Base-by-base conservation (phyloP, 2,329 filamentous ascomycete genomes). In the Monosporascus sp. region DNA sequence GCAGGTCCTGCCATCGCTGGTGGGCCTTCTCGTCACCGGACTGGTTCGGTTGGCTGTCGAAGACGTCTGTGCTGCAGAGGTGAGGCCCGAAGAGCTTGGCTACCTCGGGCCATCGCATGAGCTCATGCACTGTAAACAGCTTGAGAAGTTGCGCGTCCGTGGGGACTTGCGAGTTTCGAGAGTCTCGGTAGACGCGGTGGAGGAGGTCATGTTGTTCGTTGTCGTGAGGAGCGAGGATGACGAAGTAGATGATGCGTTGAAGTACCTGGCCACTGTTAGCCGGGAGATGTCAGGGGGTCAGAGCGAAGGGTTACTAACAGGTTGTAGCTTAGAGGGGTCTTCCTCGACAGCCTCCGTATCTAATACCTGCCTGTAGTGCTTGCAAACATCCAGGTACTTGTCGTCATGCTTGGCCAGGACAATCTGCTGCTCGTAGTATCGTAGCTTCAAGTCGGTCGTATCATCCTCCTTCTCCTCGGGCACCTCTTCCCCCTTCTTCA, bases 171-270 rank as follows among this genome's bases (percentile, higher is more conserved):
- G 84, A 75, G 70, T 92, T 92, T 59, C 94, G 89, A 7, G 87
- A 76, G 71, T 99, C 94, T 70, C 86, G 84, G 70, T 91, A 84
- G 63, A 99, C 88, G 65, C 94, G 89, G 75, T 99, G 92, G 56
- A 99, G 86, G 52, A 99, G 87, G 64, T 99, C 94, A 63, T 93
- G 94, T 72, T 99, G 94, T 72, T 99, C 94, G 73, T 99, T 99
- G 77, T 99, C 93, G 74, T 97, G 91, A 7, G 94, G 92, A 7
- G 94, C 89, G 50, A 99, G 88, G 61, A 97, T 94, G 70, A 96
- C 86, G 73, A 96, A 99, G 81, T 96, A 97, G 74, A 97, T 92
- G 70, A 97, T 91, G 66, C 94, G 86, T 76, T 96, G 91, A 44
- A 99, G 82, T 19, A 91, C 85, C 91, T 95, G 50, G 48, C 38